Evolutionary conservation across 2,329 filamentous ascomycete genomes (phyloP), one percentile per base, ranked within the genome.

Genomic region (Aspergillus pseudoviridinutans): DNA sequence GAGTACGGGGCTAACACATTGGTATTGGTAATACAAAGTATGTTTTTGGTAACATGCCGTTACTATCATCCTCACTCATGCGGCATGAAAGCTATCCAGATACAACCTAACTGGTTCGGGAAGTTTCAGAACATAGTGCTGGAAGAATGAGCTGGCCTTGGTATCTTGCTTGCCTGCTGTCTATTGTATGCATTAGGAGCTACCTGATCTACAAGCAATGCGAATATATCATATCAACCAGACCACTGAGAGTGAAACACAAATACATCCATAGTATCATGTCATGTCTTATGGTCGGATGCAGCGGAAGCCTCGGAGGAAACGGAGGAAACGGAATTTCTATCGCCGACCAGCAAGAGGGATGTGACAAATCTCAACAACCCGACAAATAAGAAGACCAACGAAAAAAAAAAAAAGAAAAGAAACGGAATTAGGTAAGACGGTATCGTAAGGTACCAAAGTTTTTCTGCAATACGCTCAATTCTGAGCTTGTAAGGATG

Each of bases 11-110:
- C 44, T 25, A 41, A 41, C 7, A 42, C 46, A 41, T 38, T 27
- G n/a, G 60, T 71, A 68, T 61, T 58, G 20, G 68, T 70, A 71
- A 68, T 69, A 69, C 68, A 25, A 32, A 52, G 61, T 68, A 58
- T 51, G 51, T 24, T 54, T 17, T 41, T 20, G 24, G 60, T 62
- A 61, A 60, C 61, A 66, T 71, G 65, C 62, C 67, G 67, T 71
- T 68, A 71, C 58, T 49, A 51, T 63, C 63, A 61, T 53, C 49
- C 6, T 47, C 14, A 17, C 44, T 20, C 24, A 27, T 22, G 49
- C 44, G 14, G 56, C 60, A 12, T 29, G 28, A 10, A 61, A 38
- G n/a, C 56, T 50, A 12, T 12, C 29, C 58, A 44, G 8, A 42
- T 47, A 25, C 35, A 27, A 4, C 8, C 57, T 49, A 50, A 28